Evolutionary conservation across 2,329 filamentous ascomycete species (phyloP), one percentile per base, ranked within the genome.

Genomic region (Grosmannia huntii): DNA sequence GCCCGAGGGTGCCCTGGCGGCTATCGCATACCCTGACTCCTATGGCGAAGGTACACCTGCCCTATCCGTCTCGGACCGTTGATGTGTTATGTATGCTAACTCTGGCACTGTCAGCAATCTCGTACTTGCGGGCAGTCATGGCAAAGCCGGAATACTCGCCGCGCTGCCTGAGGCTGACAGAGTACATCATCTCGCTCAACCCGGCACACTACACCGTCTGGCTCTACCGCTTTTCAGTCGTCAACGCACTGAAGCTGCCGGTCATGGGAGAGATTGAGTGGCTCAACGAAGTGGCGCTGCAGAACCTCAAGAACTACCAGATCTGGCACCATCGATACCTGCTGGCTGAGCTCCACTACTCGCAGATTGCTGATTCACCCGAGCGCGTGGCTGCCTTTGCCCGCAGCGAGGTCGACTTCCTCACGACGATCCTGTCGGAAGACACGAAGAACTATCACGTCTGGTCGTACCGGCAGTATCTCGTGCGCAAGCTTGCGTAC

Each of bases 361-460:
- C 76, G 64, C 71, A 81, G 72, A 88, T 82, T 75, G 85, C 73
- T 69, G 79, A 64, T 69, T 84, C 76, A 69, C 64, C 72, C 73
- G 70, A 77, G 74, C 71, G 80, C 74, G 61, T 84, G 59, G 74
- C 81, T 16, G 75, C 69, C 21, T 78, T 89, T 56, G 82, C 81
- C 12, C 69, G 76, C 4, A 81, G 80, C 4, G 94, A 99, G 73
- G 76, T 79, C 23, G 77, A 77, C 16, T 97, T 97, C 70, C 80
- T 96, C 60, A 80, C 78, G 60, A 72, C 78, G 53, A 97, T 99
- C 81, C 85, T 99, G 57, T 80, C 79, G 48, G 80, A 87, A 65
- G 94, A 99, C 69, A 83, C 87, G 55, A 99, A 99, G 75, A 99
- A 99, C 75, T 97, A 99, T 70, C 94, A 99, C 69, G 94, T 97